Percentiles rank a stretch among this genome's conserved stretches.
Conservation (phyloP, 164 flowering plant genomes). For the Aristolochia contorta region DNA sequence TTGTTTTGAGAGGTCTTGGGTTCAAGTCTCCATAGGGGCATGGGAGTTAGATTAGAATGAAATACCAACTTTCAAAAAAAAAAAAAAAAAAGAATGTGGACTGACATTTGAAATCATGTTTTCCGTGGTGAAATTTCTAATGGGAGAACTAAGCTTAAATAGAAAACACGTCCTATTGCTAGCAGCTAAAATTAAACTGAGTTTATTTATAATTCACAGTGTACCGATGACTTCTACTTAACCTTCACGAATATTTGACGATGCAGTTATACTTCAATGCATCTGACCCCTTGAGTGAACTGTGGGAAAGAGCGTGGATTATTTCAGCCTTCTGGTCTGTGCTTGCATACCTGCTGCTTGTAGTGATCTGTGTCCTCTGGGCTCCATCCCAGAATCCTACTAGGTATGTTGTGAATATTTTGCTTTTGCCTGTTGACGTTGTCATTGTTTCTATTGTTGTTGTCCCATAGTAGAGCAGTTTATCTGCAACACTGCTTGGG, state of each 20-base stretch:
- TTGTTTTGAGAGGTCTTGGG: too few species aligned
- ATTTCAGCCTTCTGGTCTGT: conserved; percentile 78
- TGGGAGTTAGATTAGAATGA: too few species aligned
- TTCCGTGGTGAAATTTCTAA: too few species aligned
- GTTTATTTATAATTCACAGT: too few species aligned
- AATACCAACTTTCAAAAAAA: too few species aligned
- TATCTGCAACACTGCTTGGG: neutral
- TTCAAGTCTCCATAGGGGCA: too few species aligned
- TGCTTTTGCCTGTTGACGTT: neutral
- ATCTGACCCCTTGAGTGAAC: conserved; percentile 62
- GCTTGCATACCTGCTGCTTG: conserved; percentile 57
- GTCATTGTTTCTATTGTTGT: neutral
- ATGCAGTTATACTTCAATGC: conserved; percentile 80
- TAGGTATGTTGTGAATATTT: conserved; percentile 33
- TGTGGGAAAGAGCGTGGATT: conserved; percentile 77
- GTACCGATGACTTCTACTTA: too few species aligned
- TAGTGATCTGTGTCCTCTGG: conserved; percentile 70
- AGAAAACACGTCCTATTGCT: too few species aligned
- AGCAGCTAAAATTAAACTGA: too few species aligned
- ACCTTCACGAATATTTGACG: neutral
- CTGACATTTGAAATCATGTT: too few species aligned
- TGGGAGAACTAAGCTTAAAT: too few species aligned
- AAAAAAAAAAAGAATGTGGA: too few species aligned
- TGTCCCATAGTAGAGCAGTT: neutral
- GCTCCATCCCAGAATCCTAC: conserved; percentile 79